A percentile compares a stretch with the other conserved stretches of the same genome.
Evolutionary conservation across 306 rosid species (phyloP).

Genomic region (apple (Malus domestica)): DNA sequence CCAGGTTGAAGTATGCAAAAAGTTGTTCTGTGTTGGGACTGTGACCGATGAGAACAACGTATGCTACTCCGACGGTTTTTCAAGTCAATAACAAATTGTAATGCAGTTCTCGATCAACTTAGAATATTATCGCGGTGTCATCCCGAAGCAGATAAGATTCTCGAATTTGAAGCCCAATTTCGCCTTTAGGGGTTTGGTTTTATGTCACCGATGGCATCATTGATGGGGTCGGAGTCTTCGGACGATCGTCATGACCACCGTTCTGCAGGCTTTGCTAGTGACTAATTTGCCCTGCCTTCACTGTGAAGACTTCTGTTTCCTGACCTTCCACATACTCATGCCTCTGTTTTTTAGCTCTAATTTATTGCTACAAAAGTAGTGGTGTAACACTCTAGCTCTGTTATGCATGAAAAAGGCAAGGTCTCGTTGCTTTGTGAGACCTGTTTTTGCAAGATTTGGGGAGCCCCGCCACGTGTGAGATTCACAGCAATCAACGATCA

Average conservation of each 20-base stretch:
- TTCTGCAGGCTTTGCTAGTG: background rate
- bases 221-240: background rate
- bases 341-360: background rate
- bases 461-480: background rate
- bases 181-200: background rate
- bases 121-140: accelerated
- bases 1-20: background rate
- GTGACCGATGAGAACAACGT: background rate
- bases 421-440: background rate
- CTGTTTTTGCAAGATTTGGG: background rate
- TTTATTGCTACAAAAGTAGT: background rate
- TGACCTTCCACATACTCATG: background rate
- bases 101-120: too few relatives aligned
- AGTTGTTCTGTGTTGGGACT: background rate
- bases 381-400: background rate
- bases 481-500: background rate
- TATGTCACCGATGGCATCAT: background rate
- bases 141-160: too few relatives aligned
- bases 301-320: background rate
- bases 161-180: background rate
- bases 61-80: too few relatives aligned
- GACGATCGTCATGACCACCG: background rate
- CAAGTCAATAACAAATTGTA: accelerated
- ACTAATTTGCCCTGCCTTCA: background rate
- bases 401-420: background rate